Base-by-base conservation (phyloP, 2,329 filamentous ascomycete genomes). In the Xylariaceae sp. region DNA sequence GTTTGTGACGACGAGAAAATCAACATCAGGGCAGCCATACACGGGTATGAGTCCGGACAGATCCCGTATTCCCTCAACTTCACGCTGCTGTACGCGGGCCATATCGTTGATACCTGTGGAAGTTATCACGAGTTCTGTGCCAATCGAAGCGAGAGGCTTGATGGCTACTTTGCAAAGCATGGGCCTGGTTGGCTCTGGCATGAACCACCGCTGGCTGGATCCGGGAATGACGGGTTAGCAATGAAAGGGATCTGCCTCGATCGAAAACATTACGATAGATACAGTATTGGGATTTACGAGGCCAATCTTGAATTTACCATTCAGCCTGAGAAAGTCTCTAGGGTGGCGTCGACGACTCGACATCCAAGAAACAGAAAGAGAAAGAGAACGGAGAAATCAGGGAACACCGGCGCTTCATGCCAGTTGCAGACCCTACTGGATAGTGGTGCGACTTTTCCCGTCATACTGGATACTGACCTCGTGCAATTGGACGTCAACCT, bases 171-270 rank as follows among this genome's bases (percentile, higher is more conserved):
- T 42, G 67, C 63, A 3, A 49, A 62, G 9, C 61, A 76, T 62
- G 77, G 77, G 1, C 65, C 70, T 0, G 76, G 76, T 7, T 79
- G 75, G 74, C 70, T 80, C 10, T 80, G 77, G 77, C 76, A 75
- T 56, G 77, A 80, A 59, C 73, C 74, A 2, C 77, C 78, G 0
- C 67, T 80, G 1, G 63, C 71, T 18, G 67, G 68, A 10, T 48
- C 62, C 23, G 53, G 51, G 13, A 64, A 34, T 2, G 63, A 53
- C 1, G 57, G 63, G 15, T 45, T 71, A 6, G 74, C 71, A 17
- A 74, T 71, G 55, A 74, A 71, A 51, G 70, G 70, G 15, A 51
- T 70, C 11, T 70, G 70, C 30, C 67, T 75, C 5, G 58, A 67
- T 0, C 64, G 67, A 23, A 5, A 39, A 0, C 3, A 0, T 23